A percentile compares a stretch with the other conserved stretches of the same genome.
These are phyloP conservation scores for Geranomyces variabilis DNA, from an alignment of 192 early-diverging fungal species.

Conservation along the genomic window DNA sequence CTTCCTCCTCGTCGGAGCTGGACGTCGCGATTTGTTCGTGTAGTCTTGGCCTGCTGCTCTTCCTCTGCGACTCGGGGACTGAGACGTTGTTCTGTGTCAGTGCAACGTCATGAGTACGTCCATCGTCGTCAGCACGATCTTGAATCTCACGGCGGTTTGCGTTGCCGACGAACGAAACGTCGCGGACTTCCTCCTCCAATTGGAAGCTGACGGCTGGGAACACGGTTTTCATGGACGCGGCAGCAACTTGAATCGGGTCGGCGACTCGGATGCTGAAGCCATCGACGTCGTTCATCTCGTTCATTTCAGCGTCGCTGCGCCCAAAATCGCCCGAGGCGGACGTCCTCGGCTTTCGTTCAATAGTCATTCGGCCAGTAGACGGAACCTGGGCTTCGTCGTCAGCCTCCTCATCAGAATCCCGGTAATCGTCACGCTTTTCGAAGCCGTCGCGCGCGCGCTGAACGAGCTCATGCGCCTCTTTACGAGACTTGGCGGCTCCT, in stretches of 20 bases:
- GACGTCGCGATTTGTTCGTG: neutral
- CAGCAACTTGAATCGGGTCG: constrained; percentile 14
- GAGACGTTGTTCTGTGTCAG: too few species aligned
- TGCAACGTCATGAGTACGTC: too few species aligned
- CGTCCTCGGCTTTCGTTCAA: neutral
- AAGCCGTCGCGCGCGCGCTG: constrained; percentile 13
- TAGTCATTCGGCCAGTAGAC: too few species aligned
- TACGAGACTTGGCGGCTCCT: constrained; percentile 48
- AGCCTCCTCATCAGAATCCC: constrained; percentile 29
- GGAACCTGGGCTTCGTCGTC: constrained; percentile 38
- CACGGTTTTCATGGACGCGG: neutral
- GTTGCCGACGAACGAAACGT: constrained; percentile 25
- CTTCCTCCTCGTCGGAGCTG: neutral
- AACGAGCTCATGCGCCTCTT: constrained; percentile 34
- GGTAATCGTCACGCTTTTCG: constrained; percentile 19
- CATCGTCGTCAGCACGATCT: neutral
- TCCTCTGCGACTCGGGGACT: neutral
- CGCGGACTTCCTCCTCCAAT: constrained; percentile 22
- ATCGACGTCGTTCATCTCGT: constrained; percentile 32
- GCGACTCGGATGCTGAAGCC: constrained; percentile 42
- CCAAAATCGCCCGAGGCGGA: neutral
- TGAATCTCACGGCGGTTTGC: constrained; percentile 20
- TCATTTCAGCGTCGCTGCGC: neutral
- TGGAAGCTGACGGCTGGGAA: constrained; percentile 33
- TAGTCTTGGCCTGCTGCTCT: neutral